Conservation (phyloP, 2,329 filamentous ascomycete species). For the Alternaria sp. region DNA sequence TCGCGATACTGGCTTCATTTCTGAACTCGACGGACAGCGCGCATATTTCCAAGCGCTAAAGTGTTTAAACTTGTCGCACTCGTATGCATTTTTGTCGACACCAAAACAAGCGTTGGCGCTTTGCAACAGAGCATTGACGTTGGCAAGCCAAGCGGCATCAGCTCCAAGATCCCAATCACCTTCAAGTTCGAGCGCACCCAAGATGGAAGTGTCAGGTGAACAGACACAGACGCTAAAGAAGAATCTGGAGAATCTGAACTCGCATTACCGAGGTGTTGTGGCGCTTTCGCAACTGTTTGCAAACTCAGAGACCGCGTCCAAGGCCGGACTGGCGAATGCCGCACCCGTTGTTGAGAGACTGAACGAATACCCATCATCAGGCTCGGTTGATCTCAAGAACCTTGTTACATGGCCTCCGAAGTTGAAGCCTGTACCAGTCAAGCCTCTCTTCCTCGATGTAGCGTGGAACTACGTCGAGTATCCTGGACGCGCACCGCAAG, state of each 20-base stretch:
- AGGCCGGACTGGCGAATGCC: conserved; percentile 55
- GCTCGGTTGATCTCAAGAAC: conserved; percentile 75
- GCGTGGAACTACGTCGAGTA: conserved; percentile 99
- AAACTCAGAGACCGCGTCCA: conserved; percentile 59
- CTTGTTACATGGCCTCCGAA: conserved; percentile 88
- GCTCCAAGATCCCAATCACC: conserved; percentile 47
- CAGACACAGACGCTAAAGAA: conserved; percentile 68
- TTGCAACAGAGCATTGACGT: conserved; percentile 74
- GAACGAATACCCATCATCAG: conserved; percentile 75
- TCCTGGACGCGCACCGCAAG: conserved; percentile 66
- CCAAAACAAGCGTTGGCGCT: conserved; percentile 85
- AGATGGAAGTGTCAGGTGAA: conserved; percentile 70
- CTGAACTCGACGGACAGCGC: conserved; percentile 79
- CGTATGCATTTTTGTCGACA: conserved; percentile 77
- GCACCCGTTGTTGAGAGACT: conserved; percentile 78
- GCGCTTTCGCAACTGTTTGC: conserved; percentile 74
- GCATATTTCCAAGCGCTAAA: conserved; percentile 90
- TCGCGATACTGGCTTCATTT: conserved; percentile 78
- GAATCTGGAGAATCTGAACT: conserved; percentile 75
- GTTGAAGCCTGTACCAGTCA: conserved; percentile 84
- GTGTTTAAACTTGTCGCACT: conserved; percentile 85
- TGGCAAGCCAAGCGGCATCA: conserved; percentile 63
- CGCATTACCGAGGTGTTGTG: conserved; percentile 84
- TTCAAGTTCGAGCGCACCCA: conserved; percentile 61
- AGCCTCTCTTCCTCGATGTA: conserved; percentile 94